Evolutionary conservation across 441 rosid genomes (phyloP), one percentile per base, ranked within the genome.

Genomic region (Pelargonium fulgidum): DNA sequence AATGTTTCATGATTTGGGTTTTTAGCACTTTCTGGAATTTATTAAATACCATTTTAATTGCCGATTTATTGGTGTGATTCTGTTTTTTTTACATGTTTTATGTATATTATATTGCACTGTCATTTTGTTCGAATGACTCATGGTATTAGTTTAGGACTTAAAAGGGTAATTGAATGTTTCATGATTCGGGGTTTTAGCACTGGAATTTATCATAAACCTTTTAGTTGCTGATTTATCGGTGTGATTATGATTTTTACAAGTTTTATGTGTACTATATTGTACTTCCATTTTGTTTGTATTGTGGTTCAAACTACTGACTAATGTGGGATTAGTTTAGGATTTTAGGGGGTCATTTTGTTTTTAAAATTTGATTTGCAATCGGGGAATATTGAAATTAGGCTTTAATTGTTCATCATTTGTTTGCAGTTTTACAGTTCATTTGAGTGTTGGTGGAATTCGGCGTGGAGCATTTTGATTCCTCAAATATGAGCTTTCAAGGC

Each of bases 401-500:
- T 68, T 70, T 19, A 67, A 8, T 68, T 64, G 47, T 14, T 19
- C 12, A 10, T 22, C 48, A 8, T 3, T 26, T 10, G n/a, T 5
- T 47, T 42, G 3, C 33, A 11, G 10, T 26, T 67, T 47, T 42
- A 7, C 33, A 11, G 10, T 26, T 67, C 41, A 11, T 4, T 59
- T 56, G 64, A 33, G 61, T 65, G 47, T n/a, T 68, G 9, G 33
- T 17, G 7, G 62, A 20, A 58, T 56, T 56, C 22, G 44, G 44
- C 44, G 44, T 41, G 44, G 44, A 41, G 11, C 44, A 41, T 8
- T 17, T 58, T 24, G 11, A 19, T 58, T 58, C 62, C 29, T 7
- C 13, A 58, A 81, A 65, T 67, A 85, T 89, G 93, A 89, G 87
- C 83, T 80, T 68, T 72, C 92, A 87, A 54, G 75, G 75, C 66